These are phyloP conservation scores for Eutypella sp. DNA, from an alignment of 2,329 filamentous ascomycete species.

Conservation along the genomic window DNA sequence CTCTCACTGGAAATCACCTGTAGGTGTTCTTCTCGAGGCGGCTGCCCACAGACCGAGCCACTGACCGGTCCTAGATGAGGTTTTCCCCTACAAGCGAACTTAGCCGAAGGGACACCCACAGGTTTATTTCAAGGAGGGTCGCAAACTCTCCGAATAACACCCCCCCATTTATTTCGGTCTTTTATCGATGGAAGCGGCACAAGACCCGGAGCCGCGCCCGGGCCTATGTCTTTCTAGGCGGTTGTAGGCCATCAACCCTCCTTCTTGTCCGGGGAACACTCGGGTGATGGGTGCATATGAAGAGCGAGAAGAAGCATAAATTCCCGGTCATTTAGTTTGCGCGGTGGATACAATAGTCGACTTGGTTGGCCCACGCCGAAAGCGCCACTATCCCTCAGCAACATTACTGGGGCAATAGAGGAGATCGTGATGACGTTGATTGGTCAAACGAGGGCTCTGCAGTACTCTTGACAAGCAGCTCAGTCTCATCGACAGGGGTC, in stretches of 20 bases:
- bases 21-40: not conserved
- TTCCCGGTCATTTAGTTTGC: not conserved
- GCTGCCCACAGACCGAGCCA: not conserved
- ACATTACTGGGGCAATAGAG: not conserved
- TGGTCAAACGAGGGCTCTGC: no score
- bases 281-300: not conserved
- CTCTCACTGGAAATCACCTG: not conserved
- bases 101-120: not conserved
- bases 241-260: no score
- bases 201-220: not conserved
- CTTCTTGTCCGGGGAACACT: not conserved
- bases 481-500: not conserved
- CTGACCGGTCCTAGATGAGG: not conserved
- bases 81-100: not conserved
- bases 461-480: not conserved
- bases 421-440: not conserved
- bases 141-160: not conserved
- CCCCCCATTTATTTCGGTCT: not conserved
- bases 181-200: not conserved
- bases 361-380: not conserved
- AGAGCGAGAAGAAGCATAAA: not conserved
- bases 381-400: not conserved
- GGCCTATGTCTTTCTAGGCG: no score
- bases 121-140: not conserved
- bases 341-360: not conserved